Evolutionary conservation across 2,329 filamentous ascomycete species (phyloP), one percentile per base, ranked within the genome.

Genomic region (Fusarium pseudograminearum): DNA sequence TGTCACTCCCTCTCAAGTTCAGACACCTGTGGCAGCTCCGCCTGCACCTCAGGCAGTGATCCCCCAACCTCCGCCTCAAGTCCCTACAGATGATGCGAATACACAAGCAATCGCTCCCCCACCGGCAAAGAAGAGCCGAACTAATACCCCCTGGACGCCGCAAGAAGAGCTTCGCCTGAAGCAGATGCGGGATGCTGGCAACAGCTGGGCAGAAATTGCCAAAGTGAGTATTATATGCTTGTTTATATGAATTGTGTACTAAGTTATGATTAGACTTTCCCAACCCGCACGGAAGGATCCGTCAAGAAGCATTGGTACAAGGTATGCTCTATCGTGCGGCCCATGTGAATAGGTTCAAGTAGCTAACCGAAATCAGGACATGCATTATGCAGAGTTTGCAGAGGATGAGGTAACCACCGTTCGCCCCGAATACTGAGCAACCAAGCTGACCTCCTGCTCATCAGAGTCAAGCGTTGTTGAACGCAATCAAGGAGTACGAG

Each of bases 301-400:
- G 96, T 99, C 24, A 99, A 98, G 86, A 99, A 98, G 83, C 96
- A 99, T 80, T 99, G 96, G 95, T 98, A 99, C 82, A 98, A 98
- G 87, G 93, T 93, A 83, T 58, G 82, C 36, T 38, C 31, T 12
- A 9, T 22, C 22, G 54, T n/a, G 34, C 9, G 22, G n/a, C n/a
- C 24, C n/a, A 18, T 34, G 20, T 9, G 16, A 16, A 20, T n/a
- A 30, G 31, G 26, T 41, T 31, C 31, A 38, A 42, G 61, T 69
- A 60, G 71, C 65, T 46, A 28, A 68, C 54, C 45, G 20, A 31
- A 40, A 24, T 44, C 52, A 96, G 93, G 96, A 99, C 76, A 99
- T 99, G 96, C 96, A 99, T 79, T 98, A 98, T 79, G 96, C 96
- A 71, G 96, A 98, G 78, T 98, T 99, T 79, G 94, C 93, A 51